Evolutionary conservation across 1,284 basidiomycete genomes (phyloP).

Genomic region (Peniophora sp.): DNA sequence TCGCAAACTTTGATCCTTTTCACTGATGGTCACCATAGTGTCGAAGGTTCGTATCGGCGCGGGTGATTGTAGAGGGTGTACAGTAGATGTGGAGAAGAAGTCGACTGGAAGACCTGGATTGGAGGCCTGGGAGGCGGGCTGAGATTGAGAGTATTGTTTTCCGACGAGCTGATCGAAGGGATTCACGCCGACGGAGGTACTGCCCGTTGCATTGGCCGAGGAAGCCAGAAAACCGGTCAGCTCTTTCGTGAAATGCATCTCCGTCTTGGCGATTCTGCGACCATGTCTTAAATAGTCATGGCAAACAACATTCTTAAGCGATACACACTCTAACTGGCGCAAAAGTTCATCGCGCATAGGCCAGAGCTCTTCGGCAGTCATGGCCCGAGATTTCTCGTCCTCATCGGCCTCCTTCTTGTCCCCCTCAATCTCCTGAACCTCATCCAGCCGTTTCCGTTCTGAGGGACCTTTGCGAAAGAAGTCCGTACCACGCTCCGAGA

Average conservation of each 20-base stretch:
- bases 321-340: constrained; percentile 62
- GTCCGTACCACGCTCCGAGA: constrained; percentile 61
- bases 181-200: neutral
- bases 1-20: constrained; percentile 69
- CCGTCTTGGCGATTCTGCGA: constrained; percentile 60
- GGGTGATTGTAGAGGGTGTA: constrained; percentile 55
- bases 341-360: constrained; percentile 66
- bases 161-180: constrained; percentile 9
- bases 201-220: constrained; percentile 12
- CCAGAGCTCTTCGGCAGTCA: constrained; percentile 67
- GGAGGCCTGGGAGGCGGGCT: constrained; percentile 9
- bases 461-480: constrained; percentile 57
- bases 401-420: constrained; percentile 15
- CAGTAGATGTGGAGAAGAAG: constrained; percentile 52
- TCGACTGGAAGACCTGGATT: constrained; percentile 19
- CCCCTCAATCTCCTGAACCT: constrained; percentile 12
- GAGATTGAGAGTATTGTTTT: constrained; percentile 13
- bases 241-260: constrained; percentile 69
- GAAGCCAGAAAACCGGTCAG: constrained; percentile 51
- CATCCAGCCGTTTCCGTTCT: constrained; percentile 10
- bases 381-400: constrained; percentile 24
- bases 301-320: neutral
- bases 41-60: constrained; percentile 68
- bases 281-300: constrained; percentile 13
- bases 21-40: constrained; percentile 62